Percentiles rank a stretch among this genome's conserved stretches.
Conservation (phyloP, 345 rosid genomes). For the Durio zibethinus region DNA sequence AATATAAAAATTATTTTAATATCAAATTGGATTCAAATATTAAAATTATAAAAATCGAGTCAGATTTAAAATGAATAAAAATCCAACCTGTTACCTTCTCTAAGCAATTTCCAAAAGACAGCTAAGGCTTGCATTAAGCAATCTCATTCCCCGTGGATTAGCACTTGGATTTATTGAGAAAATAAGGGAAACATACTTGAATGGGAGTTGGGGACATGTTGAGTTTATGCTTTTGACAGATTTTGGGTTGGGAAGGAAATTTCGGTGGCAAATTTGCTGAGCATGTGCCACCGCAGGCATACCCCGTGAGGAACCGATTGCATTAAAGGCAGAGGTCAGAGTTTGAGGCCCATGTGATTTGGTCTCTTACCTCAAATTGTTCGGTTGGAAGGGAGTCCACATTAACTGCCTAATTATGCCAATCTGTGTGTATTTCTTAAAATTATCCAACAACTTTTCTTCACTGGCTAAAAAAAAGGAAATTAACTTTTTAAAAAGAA, state of each 20-base stretch:
- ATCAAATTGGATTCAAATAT: too few relatives aligned
- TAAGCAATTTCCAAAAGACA: slow-evolving; percentile 20
- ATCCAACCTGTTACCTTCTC: too few relatives aligned
- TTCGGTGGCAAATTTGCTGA: background rate
- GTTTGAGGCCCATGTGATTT: slow-evolving; percentile 8
- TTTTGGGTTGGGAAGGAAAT: slow-evolving; percentile 6
- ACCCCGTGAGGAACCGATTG: background rate
- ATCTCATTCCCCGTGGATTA: slow-evolving; percentile 11
- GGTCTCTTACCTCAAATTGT: slow-evolving; percentile 12
- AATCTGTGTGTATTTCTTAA: background rate
- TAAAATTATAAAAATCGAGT: too few relatives aligned
- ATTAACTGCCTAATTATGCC: background rate
- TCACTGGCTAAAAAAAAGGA: too few relatives aligned
- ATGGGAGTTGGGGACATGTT: slow-evolving; percentile 31
- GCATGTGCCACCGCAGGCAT: background rate
- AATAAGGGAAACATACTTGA: slow-evolving; percentile 23
- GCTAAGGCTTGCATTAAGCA: slow-evolving; percentile 16
- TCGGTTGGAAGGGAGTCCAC: slow-evolving; percentile 23
- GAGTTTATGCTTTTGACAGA: slow-evolving; percentile 22
- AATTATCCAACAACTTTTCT: background rate
- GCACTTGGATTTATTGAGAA: background rate
- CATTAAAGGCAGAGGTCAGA: background rate
- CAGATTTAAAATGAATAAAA: too few relatives aligned
- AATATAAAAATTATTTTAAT: too few relatives aligned
- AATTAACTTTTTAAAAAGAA: too few relatives aligned